Evolutionary conservation across 108 stramenopile genomes (phyloP).

Genomic region (Skeletonema menzelii): DNA sequence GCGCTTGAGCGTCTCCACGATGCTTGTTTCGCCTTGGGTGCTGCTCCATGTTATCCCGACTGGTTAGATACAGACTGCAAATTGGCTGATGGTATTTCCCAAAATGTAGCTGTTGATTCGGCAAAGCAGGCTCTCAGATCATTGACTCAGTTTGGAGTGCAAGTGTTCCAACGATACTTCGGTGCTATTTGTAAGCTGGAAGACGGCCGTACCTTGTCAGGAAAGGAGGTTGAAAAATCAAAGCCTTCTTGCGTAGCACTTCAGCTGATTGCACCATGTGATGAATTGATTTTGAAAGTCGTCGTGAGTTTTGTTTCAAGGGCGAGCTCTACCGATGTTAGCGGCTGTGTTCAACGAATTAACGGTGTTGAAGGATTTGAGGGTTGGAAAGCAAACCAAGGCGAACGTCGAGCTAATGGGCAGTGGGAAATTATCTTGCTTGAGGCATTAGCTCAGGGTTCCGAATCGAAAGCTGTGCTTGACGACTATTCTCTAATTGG

Average conservation of each 20-base stretch:
- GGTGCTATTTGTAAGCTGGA: slow-evolving; percentile 9
- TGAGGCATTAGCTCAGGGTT: slow-evolving; percentile 42
- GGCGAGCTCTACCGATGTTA: slow-evolving; percentile 4
- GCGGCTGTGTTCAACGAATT: slow-evolving; percentile 52
- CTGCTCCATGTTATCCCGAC: slow-evolving; percentile 79
- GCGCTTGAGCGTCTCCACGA: slow-evolving; percentile 55
- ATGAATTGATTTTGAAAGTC: slow-evolving; percentile 20
- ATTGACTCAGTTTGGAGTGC: slow-evolving; percentile 44
- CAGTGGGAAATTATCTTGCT: slow-evolving; percentile 79
- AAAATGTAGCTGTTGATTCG: slow-evolving; percentile 43
- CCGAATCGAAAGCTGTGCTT: background rate
- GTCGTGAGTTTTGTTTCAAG: slow-evolving; percentile 5
- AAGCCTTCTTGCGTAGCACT: slow-evolving; percentile 10
- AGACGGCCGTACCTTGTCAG: slow-evolving; percentile 1
- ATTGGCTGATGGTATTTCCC: slow-evolving; percentile 47
- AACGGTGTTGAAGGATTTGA: slow-evolving; percentile 34
- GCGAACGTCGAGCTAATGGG: slow-evolving; percentile 67
- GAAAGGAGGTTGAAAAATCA: background rate
- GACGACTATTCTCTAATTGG: background rate
- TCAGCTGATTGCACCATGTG: slow-evolving; percentile 30
- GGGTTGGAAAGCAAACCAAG: slow-evolving; percentile 29
- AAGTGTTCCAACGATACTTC: slow-evolving; percentile 43
- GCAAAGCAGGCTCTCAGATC: slow-evolving; percentile 50
- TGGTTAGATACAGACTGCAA: slow-evolving; percentile 70
- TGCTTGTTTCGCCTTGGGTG: slow-evolving; percentile 63